Conservation (phyloP, 768 basidiomycete genomes). For the Tulasnella sp. region DNA sequence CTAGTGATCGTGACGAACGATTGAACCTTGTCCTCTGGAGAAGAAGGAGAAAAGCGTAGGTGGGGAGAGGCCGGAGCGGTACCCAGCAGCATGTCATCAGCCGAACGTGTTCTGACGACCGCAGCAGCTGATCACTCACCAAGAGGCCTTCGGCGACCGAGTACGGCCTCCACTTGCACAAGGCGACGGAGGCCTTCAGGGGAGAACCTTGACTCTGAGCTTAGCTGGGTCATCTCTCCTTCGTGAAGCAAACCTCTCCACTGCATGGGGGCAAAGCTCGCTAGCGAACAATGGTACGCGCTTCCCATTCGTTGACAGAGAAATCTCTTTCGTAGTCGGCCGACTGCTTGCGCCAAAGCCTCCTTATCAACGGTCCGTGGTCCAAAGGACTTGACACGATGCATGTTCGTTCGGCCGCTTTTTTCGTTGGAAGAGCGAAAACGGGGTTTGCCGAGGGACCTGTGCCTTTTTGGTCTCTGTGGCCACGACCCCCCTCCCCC, state of each 20-base stretch:
- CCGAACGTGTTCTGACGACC: background rate
- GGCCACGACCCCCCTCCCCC: background rate
- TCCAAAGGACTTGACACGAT: background rate
- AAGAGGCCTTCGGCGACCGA: conserved; percentile 2
- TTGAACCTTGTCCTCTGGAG: too few species aligned
- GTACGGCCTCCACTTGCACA: background rate
- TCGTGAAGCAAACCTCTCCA: background rate
- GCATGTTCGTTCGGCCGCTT: background rate
- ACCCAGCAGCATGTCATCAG: background rate
- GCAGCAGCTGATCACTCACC: background rate
- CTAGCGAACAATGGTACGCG: background rate
- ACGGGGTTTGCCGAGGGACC: background rate
- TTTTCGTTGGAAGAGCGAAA: background rate
- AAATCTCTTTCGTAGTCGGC: background rate
- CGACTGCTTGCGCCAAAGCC: background rate
- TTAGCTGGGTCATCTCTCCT: background rate
- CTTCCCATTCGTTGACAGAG: background rate
- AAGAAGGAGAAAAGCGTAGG: too few species aligned
- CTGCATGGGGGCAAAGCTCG: background rate
- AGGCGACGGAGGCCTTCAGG: background rate
- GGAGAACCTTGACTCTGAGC: conserved; percentile 1
- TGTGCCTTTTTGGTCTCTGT: background rate
- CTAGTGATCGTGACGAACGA: too few species aligned
- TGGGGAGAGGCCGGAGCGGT: background rate
- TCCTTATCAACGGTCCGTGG: background rate